Base-by-base conservation (phyloP, 768 basidiomycete genomes). In the Suillus bovinus region DNA sequence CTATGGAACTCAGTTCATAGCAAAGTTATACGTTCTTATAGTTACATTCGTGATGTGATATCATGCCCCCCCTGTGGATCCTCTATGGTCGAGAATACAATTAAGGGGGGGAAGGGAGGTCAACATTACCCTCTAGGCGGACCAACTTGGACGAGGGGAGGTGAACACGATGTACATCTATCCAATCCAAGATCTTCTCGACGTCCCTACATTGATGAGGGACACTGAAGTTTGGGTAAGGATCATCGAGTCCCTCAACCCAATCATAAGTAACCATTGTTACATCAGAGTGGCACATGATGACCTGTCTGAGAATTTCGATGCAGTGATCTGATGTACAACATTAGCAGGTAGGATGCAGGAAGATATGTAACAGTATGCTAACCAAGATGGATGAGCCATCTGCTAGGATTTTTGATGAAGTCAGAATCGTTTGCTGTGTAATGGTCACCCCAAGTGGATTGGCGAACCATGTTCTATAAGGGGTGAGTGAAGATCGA, bases 381-480 rank as follows among this genome's bases (percentile, higher is more conserved):
- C 61, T 41, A 42, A 64, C 64, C 61, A 24, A 64, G 61, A 55
- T 64, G 56, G 24, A 24, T 27, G 49, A 38, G 50, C 33, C 50
- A 50, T 9, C 8, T 7, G 24, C 38, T 52, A 4, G 58, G 29
- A 5, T 57, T 36, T 10, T 13, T 17, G 13, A 60, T 47, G 22
- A 65, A 59, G 16, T 27, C 29, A 11, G n/a, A 27, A 31, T 63
- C 62, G 6, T 50, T 41, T 5, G 46, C 29, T 9, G n/a, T 24
- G 47, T 63, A 63, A 11, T 65, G 24, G 24, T 60, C 64, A 20
- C 50, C 42, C 29, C 59, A 57, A 0, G 31, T 59, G 17, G 56
- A 44, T 52, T 63, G 60, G 38, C 59, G 64, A 20, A 65, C 54
- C 62, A 65, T 59, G 27, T 65, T 47, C 54, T 60, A 38, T 61